A percentile compares a stretch with the other conserved stretches of the same genome.
Evolutionary conservation across 768 basidiomycete species (phyloP).

Genomic region (Rhodotorula diobovata): DNA sequence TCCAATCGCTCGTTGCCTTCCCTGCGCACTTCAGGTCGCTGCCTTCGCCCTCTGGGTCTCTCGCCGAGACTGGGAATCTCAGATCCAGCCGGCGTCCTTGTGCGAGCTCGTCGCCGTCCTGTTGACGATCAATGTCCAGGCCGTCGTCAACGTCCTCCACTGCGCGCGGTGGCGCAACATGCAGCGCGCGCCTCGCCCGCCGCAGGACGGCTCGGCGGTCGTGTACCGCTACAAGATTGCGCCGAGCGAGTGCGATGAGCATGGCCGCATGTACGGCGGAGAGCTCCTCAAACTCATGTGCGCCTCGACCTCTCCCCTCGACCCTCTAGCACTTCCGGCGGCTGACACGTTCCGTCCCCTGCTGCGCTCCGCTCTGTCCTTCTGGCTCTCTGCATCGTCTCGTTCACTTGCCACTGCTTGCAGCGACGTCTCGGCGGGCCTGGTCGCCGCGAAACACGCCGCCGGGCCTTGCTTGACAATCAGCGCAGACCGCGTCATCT

Average conservation of each 20-base stretch:
- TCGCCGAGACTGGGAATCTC: too few relatives aligned
- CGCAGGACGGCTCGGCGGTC: neutral
- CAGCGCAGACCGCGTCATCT: conserved; percentile 36
- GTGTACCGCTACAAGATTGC: conserved; percentile 26
- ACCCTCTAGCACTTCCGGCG: neutral
- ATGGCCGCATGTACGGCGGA: conserved; percentile 33
- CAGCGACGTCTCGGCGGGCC: conserved; percentile 30
- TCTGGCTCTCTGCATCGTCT: too few relatives aligned
- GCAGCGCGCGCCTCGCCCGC: too few relatives aligned
- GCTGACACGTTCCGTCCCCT: neutral
- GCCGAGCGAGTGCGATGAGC: conserved; percentile 30
- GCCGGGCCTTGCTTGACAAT: conserved; percentile 33
- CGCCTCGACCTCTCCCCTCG: neutral
- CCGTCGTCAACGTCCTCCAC: neutral
- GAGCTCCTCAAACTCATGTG: conserved; percentile 35
- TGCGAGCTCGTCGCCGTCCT: neutral
- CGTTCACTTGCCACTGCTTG: neutral
- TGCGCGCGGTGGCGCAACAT: neutral
- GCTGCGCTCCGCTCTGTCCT: neutral
- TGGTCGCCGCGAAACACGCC: conserved; percentile 37
- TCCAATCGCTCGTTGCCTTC: too few relatives aligned
- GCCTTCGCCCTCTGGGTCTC: neutral
- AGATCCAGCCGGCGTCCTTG: too few relatives aligned
- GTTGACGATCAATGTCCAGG: neutral
- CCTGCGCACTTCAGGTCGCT: neutral